phyloP scores from a whole-genome alignment of 768 basidiomycete species.

The Amanita rubescens region DNA sequence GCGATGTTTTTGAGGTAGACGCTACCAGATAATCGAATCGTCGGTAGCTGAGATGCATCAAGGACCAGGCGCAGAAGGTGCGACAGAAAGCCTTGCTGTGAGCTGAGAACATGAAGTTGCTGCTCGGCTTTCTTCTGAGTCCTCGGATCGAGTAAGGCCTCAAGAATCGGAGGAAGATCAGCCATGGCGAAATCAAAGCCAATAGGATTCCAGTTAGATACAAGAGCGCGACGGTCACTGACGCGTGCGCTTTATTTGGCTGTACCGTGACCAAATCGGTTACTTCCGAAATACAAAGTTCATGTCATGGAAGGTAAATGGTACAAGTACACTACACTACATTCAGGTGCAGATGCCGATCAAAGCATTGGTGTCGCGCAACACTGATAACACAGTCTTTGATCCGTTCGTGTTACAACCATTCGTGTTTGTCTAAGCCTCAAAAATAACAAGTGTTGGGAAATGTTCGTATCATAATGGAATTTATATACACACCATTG shows the following conservation, averaged over 20 bases:
- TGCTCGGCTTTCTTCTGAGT: constrained; percentile 80
- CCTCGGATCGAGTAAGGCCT: constrained; percentile 61
- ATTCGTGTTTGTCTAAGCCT: constrained; percentile 24
- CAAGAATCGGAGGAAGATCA: constrained; percentile 60
- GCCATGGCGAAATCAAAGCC: constrained; percentile 36
- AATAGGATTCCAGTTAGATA: background rate
- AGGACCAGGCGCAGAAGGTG: constrained; percentile 76
- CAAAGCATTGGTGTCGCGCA: background rate
- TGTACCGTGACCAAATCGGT: background rate
- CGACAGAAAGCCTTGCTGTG: constrained; percentile 71
- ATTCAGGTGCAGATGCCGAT: background rate
- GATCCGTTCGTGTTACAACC: constrained; percentile 13
- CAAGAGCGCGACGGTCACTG: background rate
- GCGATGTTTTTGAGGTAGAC: constrained; percentile 92
- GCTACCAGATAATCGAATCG: constrained; percentile 75
- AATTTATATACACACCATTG: constrained; percentile 26
- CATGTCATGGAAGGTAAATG: too few species aligned
- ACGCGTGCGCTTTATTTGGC: constrained; percentile 8
- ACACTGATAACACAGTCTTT: constrained; percentile 13
- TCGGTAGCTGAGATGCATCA: constrained; percentile 54
- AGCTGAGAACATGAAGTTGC: constrained; percentile 56
- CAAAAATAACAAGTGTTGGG: background rate
- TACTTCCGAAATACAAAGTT: background rate
- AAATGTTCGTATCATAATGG: background rate
- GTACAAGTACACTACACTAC: background rate